Conservation (phyloP, 805 yeast genomes). For the Myxozyma lipomycoides region DNA sequence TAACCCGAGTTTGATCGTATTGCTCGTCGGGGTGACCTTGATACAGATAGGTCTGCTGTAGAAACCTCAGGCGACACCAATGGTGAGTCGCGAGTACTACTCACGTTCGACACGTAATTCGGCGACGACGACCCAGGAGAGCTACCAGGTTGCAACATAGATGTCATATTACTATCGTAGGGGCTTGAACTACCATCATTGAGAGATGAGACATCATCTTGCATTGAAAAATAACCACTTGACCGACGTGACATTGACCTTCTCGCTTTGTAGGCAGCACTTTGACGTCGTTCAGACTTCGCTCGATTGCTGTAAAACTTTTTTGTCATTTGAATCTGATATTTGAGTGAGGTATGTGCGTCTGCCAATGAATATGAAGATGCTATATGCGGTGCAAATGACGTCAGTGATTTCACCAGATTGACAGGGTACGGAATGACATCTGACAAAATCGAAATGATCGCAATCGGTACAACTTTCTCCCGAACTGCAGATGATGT, state of each 20-base stretch:
- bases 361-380: slow-evolving; percentile 32
- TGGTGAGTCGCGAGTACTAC: slow-evolving; percentile 6
- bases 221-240: slow-evolving; percentile 3
- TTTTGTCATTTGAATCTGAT: slow-evolving; percentile 28
- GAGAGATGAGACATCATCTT: not conserved
- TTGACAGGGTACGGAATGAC: slow-evolving; percentile 35
- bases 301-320: not conserved
- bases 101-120: slow-evolving; percentile 4
- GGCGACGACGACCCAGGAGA: slow-evolving; percentile 5
- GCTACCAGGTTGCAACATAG: not conserved
- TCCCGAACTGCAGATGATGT: slow-evolving; percentile 8
- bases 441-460: slow-evolving; percentile 34
- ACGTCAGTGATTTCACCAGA: slow-evolving; percentile 26
- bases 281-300: not conserved
- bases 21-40: not conserved
- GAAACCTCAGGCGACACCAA: slow-evolving; percentile 5
- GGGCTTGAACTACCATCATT: slow-evolving; percentile 3
- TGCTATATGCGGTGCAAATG: slow-evolving; percentile 36
- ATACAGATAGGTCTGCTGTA: not conserved
- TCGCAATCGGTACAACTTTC: slow-evolving; percentile 34
- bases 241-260: not conserved
- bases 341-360: slow-evolving; percentile 30
- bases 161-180: slow-evolving; percentile 8
- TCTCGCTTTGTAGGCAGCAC: slow-evolving; percentile 6
- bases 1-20: not conserved